These are phyloP conservation scores for Saprolegnia diclina DNA, from an alignment of 352 stramenopile species.

Conservation along the genomic window DNA sequence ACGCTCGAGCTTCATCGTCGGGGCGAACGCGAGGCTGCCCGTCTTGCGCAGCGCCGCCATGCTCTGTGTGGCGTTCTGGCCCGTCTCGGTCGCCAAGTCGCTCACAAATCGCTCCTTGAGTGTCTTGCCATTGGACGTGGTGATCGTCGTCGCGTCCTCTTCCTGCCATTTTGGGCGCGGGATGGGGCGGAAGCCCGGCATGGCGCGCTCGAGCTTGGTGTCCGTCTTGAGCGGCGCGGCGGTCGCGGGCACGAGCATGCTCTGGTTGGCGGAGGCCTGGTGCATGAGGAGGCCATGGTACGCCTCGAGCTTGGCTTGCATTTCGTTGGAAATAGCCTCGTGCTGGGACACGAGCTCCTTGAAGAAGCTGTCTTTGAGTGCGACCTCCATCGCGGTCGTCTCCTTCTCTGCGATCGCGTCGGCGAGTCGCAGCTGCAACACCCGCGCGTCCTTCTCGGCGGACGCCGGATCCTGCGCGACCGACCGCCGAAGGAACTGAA, in stretches of 20 bases:
- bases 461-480: not conserved
- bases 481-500: constrained; percentile 15
- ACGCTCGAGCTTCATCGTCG: not conserved
- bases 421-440: constrained; percentile 15
- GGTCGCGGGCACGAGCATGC: not conserved
- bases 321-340: constrained; percentile 10
- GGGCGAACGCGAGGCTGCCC: not conserved
- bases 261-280: not conserved
- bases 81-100: constrained; percentile 59
- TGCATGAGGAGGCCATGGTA: not conserved
- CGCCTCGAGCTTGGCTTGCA: constrained; percentile 9
- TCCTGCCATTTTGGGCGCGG: constrained; percentile 26
- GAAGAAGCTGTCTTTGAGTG: constrained; percentile 26
- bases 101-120: constrained; percentile 76
- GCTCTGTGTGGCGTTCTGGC: constrained; percentile 41
- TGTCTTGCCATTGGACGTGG: constrained; percentile 31
- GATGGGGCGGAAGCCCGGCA: not conserved
- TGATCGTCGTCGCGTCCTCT: constrained; percentile 21
- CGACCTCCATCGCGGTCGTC: constrained; percentile 7
- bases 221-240: not conserved
- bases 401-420: constrained; percentile 20
- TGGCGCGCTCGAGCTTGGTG: not conserved
- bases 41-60: not conserved
- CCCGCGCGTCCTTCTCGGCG: constrained; percentile 9
- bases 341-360: constrained; percentile 15